Percentiles rank a stretch among this genome's conserved stretches.
phyloP scores from a whole-genome alignment of 2,329 filamentous ascomycete species.

The Septoria linicola region DNA sequence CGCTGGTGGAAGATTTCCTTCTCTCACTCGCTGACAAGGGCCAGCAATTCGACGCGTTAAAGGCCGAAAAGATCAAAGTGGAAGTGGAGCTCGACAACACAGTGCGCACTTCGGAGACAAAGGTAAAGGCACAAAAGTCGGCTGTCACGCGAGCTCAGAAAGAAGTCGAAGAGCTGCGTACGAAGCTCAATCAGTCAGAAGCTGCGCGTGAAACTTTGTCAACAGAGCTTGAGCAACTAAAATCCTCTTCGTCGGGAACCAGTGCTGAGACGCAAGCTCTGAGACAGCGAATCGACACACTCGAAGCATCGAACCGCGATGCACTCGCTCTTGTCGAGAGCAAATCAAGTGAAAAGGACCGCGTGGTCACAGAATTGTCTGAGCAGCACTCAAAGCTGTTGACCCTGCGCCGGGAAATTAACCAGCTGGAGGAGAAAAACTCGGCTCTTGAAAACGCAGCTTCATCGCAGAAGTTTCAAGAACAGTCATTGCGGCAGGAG shows the following conservation, averaged over 20 bases:
- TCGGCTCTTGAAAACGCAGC: constrained; percentile 78
- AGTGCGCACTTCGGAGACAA: constrained; percentile 77
- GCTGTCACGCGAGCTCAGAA: constrained; percentile 80
- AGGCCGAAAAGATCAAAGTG: constrained; percentile 80
- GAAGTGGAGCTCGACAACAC: constrained; percentile 93
- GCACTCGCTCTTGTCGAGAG: constrained; percentile 85
- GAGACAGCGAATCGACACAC: constrained; percentile 76
- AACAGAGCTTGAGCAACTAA: constrained; percentile 75
- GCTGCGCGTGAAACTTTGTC: constrained; percentile 71
- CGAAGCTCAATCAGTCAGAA: constrained; percentile 81
- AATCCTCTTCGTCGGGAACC: constrained; percentile 69
- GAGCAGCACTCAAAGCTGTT: constrained; percentile 86
- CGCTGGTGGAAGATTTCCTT: constrained; percentile 74
- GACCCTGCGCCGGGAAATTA: constrained; percentile 78
- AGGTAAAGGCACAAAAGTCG: constrained; percentile 76
- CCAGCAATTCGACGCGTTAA: constrained; percentile 76
- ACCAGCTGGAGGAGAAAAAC: constrained; percentile 75
- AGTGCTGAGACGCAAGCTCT: constrained; percentile 73
- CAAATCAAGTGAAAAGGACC: constrained; percentile 83
- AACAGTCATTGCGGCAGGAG: constrained; percentile 87
- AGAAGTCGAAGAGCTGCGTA: constrained; percentile 77
- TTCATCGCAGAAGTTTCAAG: constrained; percentile 81
- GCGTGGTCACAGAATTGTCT: constrained; percentile 80
- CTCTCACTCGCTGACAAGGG: constrained; percentile 74
- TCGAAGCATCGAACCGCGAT: constrained; percentile 90